phyloP scores from a whole-genome alignment of 345 rosid genomes.

The Passiflora organensis region DNA sequence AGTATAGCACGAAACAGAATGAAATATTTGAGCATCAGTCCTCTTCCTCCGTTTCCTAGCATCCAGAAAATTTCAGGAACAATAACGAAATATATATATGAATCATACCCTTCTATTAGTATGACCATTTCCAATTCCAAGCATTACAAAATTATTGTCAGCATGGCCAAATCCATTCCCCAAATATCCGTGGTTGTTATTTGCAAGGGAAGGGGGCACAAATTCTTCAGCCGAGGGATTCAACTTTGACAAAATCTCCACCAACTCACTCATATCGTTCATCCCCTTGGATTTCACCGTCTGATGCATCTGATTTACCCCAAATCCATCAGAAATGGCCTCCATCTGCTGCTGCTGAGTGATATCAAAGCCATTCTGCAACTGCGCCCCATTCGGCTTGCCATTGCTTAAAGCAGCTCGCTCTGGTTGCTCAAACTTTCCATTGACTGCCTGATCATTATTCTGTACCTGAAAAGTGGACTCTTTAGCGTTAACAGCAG shows the following conservation, averaged over 20 bases:
- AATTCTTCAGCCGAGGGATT: slow-evolving; percentile 96
- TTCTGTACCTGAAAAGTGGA: slow-evolving; percentile 1
- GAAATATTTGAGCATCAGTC: neutral
- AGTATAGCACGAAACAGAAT: neutral
- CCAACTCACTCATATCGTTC: slow-evolving; percentile 67
- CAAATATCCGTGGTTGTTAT: slow-evolving; percentile 28
- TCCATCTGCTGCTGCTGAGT: slow-evolving; percentile 21
- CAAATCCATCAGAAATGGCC: slow-evolving; percentile 25
- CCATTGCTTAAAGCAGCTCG: slow-evolving; percentile 18
- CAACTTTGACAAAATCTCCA: slow-evolving; percentile 74
- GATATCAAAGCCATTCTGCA: slow-evolving; percentile 29
- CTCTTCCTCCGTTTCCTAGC: too few species aligned
- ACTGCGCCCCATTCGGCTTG: slow-evolving; percentile 25
- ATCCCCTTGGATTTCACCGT: slow-evolving; percentile 33
- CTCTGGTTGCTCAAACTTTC: slow-evolving; percentile 25
- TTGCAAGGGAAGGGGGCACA: slow-evolving; percentile 72
- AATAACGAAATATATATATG: neutral
- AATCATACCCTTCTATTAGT: slow-evolving; percentile 59
- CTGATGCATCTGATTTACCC: slow-evolving; percentile 20
- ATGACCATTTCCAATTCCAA: slow-evolving; percentile 48
- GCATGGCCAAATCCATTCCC: slow-evolving; percentile 55
- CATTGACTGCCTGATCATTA: slow-evolving; percentile 19
- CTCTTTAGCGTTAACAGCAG: slow-evolving; percentile 17
- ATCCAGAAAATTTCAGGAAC: neutral
- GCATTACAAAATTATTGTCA: slow-evolving; percentile 51